Evolutionary conservation across 2,329 filamentous ascomycete genomes (phyloP).

Genomic region (Fusarium dlaminii): DNA sequence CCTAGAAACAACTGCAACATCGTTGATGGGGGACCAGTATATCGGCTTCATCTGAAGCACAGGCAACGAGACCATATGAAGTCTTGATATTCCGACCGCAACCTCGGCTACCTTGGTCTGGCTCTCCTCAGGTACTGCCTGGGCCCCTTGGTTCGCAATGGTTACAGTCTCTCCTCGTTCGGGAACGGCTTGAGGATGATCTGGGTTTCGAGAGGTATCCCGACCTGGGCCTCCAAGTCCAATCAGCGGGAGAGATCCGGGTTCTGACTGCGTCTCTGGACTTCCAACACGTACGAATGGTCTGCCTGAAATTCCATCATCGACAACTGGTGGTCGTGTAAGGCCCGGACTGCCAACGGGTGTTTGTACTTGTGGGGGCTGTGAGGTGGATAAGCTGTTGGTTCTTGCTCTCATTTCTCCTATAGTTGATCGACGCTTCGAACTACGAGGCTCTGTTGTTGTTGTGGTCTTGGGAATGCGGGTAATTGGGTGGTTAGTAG

Average conservation of each 20-base stretch:
- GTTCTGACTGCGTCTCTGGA: constrained; percentile 42
- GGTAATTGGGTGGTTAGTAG: constrained; percentile 24
- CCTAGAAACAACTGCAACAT: constrained; percentile 81
- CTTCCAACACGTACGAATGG: constrained; percentile 62
- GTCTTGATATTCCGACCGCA: constrained; percentile 86
- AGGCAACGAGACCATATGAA: constrained; percentile 89
- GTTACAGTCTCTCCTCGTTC: constrained; percentile 14
- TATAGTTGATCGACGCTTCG: constrained; percentile 25
- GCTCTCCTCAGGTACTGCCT: constrained; percentile 3
- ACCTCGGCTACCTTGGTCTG: constrained; percentile 63
- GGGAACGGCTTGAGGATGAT: not conserved
- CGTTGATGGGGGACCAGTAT: constrained; percentile 95
- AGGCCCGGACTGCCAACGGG: constrained; percentile 35
- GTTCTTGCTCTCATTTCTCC: constrained; percentile 22
- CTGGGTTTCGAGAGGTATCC: constrained; percentile 6
- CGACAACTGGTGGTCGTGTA: constrained; percentile 40
- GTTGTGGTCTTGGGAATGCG: constrained; percentile 36
- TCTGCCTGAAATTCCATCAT: constrained; percentile 64
- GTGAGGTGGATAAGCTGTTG: constrained; percentile 32
- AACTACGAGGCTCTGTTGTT: constrained; percentile 21
- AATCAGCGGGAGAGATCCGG: constrained; percentile 12
- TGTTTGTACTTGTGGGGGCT: constrained; percentile 35
- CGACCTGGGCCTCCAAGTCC: constrained; percentile 1
- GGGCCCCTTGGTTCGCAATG: constrained; percentile 5
- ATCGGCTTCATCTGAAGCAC: constrained; percentile 91